A percentile compares a stretch with the other conserved stretches of the same genome.
These are phyloP conservation scores for Oryza meridionalis DNA, from an alignment of 176 grass and related monocot species.

Conservation along the genomic window DNA sequence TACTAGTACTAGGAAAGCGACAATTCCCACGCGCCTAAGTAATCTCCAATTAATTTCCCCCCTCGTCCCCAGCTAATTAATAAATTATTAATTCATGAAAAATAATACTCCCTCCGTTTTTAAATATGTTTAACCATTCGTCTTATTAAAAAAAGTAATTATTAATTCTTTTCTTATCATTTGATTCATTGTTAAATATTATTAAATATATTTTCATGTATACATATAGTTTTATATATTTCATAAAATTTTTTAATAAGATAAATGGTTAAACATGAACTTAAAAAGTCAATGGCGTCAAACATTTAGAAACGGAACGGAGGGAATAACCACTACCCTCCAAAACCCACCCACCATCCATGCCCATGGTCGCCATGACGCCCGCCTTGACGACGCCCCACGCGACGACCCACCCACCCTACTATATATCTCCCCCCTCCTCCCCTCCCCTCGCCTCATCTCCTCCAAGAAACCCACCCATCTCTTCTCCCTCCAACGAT, in stretches of 20 bases:
- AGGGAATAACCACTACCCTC: neutral
- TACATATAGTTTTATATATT: no score
- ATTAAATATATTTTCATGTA: no score
- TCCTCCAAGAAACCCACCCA: neutral
- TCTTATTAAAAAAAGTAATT: no score
- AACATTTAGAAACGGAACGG: no score
- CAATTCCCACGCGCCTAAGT: neutral
- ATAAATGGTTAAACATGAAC: no score
- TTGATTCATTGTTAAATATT: no score
- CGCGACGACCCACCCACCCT: neutral
- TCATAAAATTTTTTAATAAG: no score
- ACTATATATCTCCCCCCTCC: conserved; percentile 28
- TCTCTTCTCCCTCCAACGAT: neutral
- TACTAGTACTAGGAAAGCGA: neutral
- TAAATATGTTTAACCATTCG: no score
- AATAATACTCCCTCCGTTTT: no score
- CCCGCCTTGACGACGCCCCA: conserved; percentile 3
- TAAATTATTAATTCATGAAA: neutral
- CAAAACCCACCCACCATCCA: conserved; percentile 32
- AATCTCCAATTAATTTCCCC: neutral
- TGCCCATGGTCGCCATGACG: neutral
- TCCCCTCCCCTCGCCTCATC: neutral
- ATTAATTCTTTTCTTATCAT: no score
- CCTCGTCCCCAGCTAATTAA: neutral
- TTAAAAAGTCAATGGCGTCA: no score